These are phyloP conservation scores for Rhizopus microsporus DNA, from an alignment of 371 early-diverging fungal genomes.

Conservation along the genomic window DNA sequence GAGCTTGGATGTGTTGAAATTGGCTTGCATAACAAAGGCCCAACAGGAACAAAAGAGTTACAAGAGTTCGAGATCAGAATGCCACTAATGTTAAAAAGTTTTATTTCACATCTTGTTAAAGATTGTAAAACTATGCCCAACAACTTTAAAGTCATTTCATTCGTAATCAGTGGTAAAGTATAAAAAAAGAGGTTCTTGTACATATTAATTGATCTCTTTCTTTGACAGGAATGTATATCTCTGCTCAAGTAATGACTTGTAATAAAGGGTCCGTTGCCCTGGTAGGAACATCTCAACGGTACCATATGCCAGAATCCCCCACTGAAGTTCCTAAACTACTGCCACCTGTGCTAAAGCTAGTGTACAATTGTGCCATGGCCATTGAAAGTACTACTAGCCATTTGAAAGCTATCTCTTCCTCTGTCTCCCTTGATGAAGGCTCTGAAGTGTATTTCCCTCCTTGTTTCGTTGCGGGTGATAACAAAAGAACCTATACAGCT, in stretches of 20 bases:
- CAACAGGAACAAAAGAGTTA: no score
- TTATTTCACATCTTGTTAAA: no score
- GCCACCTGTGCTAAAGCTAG: constrained; percentile 19
- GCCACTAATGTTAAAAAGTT: no score
- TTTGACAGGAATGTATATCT: constrained; percentile 19
- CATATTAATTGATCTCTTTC: not conserved
- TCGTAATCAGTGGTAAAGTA: no score
- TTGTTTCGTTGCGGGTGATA: constrained; percentile 13
- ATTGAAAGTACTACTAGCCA: constrained; percentile 10
- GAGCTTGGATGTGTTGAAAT: no score
- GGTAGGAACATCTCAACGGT: constrained; percentile 10
- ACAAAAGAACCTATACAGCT: no score
- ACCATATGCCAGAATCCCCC: constrained; percentile 21
- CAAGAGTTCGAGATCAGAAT: no score
- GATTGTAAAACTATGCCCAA: no score
- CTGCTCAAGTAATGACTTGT: constrained; percentile 8
- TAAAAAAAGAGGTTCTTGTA: no score
- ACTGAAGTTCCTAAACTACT: constrained; percentile 12
- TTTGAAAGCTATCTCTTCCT: constrained; percentile 12
- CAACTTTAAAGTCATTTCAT: no score
- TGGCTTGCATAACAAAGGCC: no score
- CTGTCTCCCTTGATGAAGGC: constrained; percentile 10
- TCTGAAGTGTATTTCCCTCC: constrained; percentile 12
- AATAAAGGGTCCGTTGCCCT: constrained; percentile 13
- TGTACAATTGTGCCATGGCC: constrained; percentile 11